A percentile compares a stretch with the other conserved stretches of the same genome.
Evolutionary conservation across 805 yeast genomes (phyloP).

Genomic region (Komagataella kurtzmanii): DNA sequence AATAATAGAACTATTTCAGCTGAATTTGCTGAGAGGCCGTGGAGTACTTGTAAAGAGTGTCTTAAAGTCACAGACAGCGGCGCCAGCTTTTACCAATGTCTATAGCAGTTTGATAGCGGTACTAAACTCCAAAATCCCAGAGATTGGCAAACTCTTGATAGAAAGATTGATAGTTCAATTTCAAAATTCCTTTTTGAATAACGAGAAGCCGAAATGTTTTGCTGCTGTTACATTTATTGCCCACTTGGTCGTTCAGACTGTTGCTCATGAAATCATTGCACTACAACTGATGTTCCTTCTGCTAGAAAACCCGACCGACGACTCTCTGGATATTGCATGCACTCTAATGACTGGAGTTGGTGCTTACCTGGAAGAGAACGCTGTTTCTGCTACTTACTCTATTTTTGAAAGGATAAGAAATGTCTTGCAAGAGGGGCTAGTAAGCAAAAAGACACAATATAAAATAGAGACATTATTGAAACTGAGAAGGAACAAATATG

Average conservation of each 20-base stretch:
- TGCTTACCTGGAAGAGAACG: conserved; percentile 25
- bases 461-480: conserved; percentile 39
- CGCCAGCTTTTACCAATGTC: conserved; percentile 26
- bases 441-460: conserved; percentile 27
- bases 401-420: conserved; percentile 45
- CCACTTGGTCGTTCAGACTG: conserved; percentile 49
- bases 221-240: conserved; percentile 38
- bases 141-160: conserved; percentile 45
- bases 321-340: conserved; percentile 41
- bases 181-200: conserved; percentile 33
- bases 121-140: conserved; percentile 55
- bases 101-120: conserved; percentile 47
- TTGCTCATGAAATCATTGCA: conserved; percentile 37
- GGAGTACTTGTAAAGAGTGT: conserved; percentile 48
- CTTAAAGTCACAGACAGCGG: conserved; percentile 36
- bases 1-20: conserved; percentile 34
- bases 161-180: conserved; percentile 45
- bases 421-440: conserved; percentile 40
- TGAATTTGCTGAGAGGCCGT: conserved; percentile 46
- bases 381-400: conserved; percentile 29
- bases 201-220: conserved; percentile 29
- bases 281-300: conserved; percentile 40
- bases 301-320: conserved; percentile 30
- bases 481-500: conserved; percentile 29
- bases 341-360: conserved; percentile 42